Percentiles rank a stretch among this genome's conserved stretches.
Conservation (phyloP, 257 asterid genomes). For the Ehretia macrophylla region DNA sequence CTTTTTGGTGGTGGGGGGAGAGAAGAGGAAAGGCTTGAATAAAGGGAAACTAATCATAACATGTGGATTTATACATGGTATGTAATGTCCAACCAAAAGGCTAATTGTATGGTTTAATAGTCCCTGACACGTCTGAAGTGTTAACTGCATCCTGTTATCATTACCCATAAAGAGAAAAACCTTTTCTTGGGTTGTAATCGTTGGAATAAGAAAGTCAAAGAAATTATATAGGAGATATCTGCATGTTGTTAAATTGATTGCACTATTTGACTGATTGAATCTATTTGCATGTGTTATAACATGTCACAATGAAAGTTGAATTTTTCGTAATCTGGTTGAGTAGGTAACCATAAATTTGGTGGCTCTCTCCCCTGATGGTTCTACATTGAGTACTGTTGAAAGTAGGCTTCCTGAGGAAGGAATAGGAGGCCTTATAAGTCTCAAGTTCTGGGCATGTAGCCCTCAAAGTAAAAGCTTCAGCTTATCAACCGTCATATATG, state of each 20-base stretch:
- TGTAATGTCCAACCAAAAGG: no score
- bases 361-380: conserved; percentile 78
- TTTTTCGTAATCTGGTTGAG: conserved; percentile 13
- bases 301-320: background rate
- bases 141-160: no score
- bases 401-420: conserved; percentile 94
- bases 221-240: background rate
- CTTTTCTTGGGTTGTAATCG: background rate
- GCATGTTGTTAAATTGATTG: background rate
- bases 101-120: no score
- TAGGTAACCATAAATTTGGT: conserved; percentile 84
- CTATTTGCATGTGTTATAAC: background rate
- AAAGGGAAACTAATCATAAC: no score
- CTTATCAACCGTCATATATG: conserved; percentile 87
- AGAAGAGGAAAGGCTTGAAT: no score
- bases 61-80: no score
- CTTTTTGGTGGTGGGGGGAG: no score
- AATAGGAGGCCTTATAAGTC: conserved; percentile 79
- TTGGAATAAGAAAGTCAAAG: no score
- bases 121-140: no score
- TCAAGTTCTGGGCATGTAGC: conserved; percentile 77
- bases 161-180: no score
- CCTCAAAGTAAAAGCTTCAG: conserved; percentile 57
- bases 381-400: conserved; percentile 80
- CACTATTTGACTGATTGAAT: background rate